Base-by-base conservation (phyloP, 2,329 filamentous ascomycete genomes). In the Stromatinia cepivora region DNA sequence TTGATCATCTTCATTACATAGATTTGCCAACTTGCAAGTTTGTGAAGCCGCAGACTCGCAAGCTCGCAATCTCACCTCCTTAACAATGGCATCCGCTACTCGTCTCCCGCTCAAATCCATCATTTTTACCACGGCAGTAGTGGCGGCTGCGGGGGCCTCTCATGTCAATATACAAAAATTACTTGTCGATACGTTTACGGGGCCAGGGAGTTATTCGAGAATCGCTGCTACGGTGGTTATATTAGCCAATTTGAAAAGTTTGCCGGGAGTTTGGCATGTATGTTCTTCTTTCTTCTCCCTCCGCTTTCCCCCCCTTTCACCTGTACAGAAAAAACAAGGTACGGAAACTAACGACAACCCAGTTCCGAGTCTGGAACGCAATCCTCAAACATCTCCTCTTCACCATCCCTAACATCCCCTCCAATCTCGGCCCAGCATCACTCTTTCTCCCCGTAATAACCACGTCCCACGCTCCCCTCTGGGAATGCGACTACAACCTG, bases 401-500 rank as follows among this genome's bases (percentile, higher is more conserved):
- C 67, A 80, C 77, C 54, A 78, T 79, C 28, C 79, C 79, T 52
- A 75, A 75, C 48, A 80, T 80, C 79, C 70, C 78, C 71, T 42
- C 78, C 4, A 39, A 69, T 10, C 50, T 73, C n/a, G 71, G 75
- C 57, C 77, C 78, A 10, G 77, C 75, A 52, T 72, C 74, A 5
- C 82, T 92, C 70, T 92, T 92, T 79, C 82, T 85, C 20, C 86
- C 89, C 28, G 78, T 86, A 20, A 85, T 89, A 52, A 86, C 88
- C 8, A 81, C 81, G 36, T 86, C 87, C 1, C 84, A 85, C 74
- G 85, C 88, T 3, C 84, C 88, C 0, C 79, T 89, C 67, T 80
- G 85, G 69, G 90, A 92, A 79, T 89, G 83, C 74, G 90, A 92
- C 78, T 91, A 91, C 81, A 92, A 92, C 78, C 75, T 91, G 67